Percentiles rank a stretch among this genome's conserved stretches.
Conservation (phyloP, 306 rosid species). For the Citrullus mucosospermus region DNA sequence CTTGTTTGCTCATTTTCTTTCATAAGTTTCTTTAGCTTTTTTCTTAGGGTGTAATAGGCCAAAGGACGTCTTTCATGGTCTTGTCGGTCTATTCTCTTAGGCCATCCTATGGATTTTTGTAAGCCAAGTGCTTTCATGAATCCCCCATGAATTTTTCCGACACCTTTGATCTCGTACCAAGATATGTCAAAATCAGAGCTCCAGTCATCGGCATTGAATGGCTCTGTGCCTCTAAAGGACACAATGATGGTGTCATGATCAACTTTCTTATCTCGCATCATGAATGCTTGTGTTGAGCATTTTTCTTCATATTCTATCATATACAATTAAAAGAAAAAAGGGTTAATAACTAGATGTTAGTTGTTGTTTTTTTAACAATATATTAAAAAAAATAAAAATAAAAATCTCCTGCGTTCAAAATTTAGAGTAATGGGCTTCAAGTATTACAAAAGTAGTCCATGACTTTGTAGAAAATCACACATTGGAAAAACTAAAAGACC, state of each 20-base stretch:
- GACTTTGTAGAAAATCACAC: too few relatives aligned
- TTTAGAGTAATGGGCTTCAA: too few relatives aligned
- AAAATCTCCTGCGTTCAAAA: too few relatives aligned
- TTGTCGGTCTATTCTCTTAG: constrained; percentile 22
- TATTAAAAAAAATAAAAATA: too few relatives aligned
- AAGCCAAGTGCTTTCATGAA: constrained; percentile 54
- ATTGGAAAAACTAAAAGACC: too few relatives aligned
- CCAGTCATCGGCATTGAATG: constrained; percentile 47
- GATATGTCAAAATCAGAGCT: constrained; percentile 55
- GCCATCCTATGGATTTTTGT: constrained; percentile 36
- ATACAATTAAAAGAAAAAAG: not conserved
- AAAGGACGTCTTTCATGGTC: not conserved
- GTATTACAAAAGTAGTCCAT: too few relatives aligned
- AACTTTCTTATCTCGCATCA: constrained; percentile 28
- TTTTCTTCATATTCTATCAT: not conserved
- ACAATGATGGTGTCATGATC: constrained; percentile 34
- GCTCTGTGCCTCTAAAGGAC: constrained; percentile 61
- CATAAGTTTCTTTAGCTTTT: constrained; percentile 20
- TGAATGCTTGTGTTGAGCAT: constrained; percentile 35
- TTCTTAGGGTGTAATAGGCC: constrained; percentile 52
- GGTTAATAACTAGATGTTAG: too few relatives aligned
- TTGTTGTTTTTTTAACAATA: too few relatives aligned
- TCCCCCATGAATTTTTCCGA: constrained; percentile 57
- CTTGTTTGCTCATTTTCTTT: constrained; percentile 28
- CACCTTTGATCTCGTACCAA: constrained; percentile 37